Percentiles rank a stretch among this genome's conserved stretches.
These are phyloP conservation scores for Claviceps fusiformis DNA, from an alignment of 2,329 filamentous ascomycete species.

Conservation along the genomic window DNA sequence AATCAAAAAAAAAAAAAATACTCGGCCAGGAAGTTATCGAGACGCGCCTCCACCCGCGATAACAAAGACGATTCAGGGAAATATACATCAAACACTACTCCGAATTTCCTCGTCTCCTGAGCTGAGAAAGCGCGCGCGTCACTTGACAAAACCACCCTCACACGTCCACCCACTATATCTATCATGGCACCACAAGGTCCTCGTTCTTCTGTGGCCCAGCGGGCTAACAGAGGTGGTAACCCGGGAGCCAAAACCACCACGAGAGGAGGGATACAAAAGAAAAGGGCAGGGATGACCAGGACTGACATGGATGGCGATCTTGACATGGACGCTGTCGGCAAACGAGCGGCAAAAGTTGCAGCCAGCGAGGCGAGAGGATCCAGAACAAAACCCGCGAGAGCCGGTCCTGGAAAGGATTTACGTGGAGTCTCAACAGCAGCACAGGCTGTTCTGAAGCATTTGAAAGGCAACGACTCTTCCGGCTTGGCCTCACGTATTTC, in stretches of 20 bases:
- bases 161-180: neutral
- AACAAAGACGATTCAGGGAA: slow-evolving; percentile 1
- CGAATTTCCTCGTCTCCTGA: neutral
- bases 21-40: slow-evolving; percentile 5
- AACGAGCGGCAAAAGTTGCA: slow-evolving; percentile 20
- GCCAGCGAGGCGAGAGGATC: slow-evolving; percentile 15
- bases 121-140: slow-evolving; percentile 1
- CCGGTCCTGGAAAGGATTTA: slow-evolving; percentile 9
- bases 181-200: slow-evolving; percentile 24
- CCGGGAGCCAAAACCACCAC: slow-evolving; percentile 17
- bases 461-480: slow-evolving; percentile 21
- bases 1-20: neutral
- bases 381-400: slow-evolving; percentile 17
- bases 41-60: slow-evolving; percentile 6
- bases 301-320: slow-evolving; percentile 45
- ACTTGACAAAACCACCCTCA: neutral
- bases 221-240: slow-evolving; percentile 18
- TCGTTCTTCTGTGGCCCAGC: slow-evolving; percentile 13
- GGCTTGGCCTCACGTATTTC: slow-evolving; percentile 22
- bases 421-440: slow-evolving; percentile 24
- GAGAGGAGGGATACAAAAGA: slow-evolving; percentile 40
- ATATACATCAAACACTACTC: neutral
- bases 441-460: slow-evolving; percentile 30
- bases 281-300: slow-evolving; percentile 24
- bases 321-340: slow-evolving; percentile 36